A percentile compares a stretch with the other conserved stretches of the same genome.
Conservation (phyloP, 2,329 filamentous ascomycete species). For the Nemania bipapillata region DNA sequence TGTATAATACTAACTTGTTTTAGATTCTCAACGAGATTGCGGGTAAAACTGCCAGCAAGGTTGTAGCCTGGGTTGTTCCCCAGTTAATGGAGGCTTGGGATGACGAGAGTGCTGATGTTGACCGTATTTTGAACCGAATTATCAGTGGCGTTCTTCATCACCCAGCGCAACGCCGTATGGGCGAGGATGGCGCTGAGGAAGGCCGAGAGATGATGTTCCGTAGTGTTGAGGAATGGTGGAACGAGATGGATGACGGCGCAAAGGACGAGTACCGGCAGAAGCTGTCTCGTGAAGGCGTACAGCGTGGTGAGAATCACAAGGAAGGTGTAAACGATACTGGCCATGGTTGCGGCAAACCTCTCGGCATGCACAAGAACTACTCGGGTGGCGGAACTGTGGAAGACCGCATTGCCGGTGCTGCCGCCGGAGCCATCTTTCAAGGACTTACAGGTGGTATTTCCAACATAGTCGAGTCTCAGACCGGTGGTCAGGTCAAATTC, state of each 20-base stretch:
- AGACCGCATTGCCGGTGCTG: conserved; percentile 66
- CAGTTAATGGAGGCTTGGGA: conserved; percentile 91
- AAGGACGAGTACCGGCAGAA: conserved; percentile 76
- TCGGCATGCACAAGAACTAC: conserved; percentile 78
- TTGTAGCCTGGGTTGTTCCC: conserved; percentile 86
- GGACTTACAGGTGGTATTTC: conserved; percentile 67
- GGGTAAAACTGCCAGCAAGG: conserved; percentile 80
- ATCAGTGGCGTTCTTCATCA: conserved; percentile 87
- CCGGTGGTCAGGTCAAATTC: conserved; percentile 52
- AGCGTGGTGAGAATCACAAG: conserved; percentile 84
- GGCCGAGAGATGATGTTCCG: conserved; percentile 81
- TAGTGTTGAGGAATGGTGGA: conserved; percentile 88
- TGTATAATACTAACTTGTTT: conserved; percentile 28
- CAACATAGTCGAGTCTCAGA: conserved; percentile 59
- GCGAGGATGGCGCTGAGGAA: conserved; percentile 75
- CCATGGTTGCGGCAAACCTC: conserved; percentile 81
- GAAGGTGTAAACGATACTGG: conserved; percentile 84
- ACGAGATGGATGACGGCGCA: conserved; percentile 68
- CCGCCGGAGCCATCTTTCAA: conserved; percentile 67
- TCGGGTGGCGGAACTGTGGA: conserved; percentile 60
- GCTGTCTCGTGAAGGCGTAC: conserved; percentile 81
- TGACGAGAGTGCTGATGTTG: conserved; percentile 74
- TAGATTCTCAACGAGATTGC: conserved; percentile 86
- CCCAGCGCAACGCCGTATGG: conserved; percentile 78
- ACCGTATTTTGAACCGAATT: conserved; percentile 78